These are phyloP conservation scores for Nicotiana attenuata DNA, from an alignment of 257 asterid genomes.

Conservation along the genomic window DNA sequence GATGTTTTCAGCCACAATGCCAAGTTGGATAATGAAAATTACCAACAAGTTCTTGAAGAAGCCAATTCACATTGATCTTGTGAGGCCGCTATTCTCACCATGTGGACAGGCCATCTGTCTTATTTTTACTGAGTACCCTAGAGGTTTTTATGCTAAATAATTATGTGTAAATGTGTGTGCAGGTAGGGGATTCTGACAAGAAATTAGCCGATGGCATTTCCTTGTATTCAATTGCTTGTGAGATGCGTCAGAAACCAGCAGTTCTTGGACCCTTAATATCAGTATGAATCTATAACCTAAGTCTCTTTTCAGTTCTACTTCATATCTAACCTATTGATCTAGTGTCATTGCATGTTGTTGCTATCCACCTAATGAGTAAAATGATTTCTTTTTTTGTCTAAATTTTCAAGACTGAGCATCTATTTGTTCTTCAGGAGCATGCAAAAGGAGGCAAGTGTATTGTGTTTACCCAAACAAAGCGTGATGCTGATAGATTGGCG, in stretches of 20 bases:
- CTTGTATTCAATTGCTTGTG: slow-evolving; percentile 56
- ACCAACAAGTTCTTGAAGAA: slow-evolving; percentile 72
- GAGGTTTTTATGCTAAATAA: background rate
- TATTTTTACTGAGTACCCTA: slow-evolving; percentile 3
- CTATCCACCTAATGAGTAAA: background rate
- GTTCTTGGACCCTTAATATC: slow-evolving; percentile 71
- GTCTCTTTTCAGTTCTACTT: background rate
- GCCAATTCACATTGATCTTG: slow-evolving; percentile 83
- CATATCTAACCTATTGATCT: background rate
- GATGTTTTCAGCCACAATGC: slow-evolving; percentile 99
- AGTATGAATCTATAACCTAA: slow-evolving; percentile 35
- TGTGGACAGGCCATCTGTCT: background rate
- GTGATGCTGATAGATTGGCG: slow-evolving; percentile 91
- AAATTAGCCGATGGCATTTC: slow-evolving; percentile 88
- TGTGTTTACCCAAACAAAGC: slow-evolving; percentile 91
- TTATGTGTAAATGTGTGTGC: slow-evolving; percentile 23
- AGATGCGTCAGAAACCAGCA: slow-evolving; percentile 60
- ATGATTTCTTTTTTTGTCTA: background rate
- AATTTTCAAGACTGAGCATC: background rate
- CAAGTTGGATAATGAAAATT: slow-evolving; percentile 77
- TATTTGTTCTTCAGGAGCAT: slow-evolving; percentile 52
- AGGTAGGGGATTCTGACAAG: slow-evolving; percentile 96
- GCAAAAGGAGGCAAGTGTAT: slow-evolving; percentile 95
- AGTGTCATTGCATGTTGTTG: background rate
- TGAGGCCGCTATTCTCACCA: slow-evolving; percentile 32